Conservation (phyloP, 2,329 filamentous ascomycete species). For the Aspergillus novoparasiticus region DNA sequence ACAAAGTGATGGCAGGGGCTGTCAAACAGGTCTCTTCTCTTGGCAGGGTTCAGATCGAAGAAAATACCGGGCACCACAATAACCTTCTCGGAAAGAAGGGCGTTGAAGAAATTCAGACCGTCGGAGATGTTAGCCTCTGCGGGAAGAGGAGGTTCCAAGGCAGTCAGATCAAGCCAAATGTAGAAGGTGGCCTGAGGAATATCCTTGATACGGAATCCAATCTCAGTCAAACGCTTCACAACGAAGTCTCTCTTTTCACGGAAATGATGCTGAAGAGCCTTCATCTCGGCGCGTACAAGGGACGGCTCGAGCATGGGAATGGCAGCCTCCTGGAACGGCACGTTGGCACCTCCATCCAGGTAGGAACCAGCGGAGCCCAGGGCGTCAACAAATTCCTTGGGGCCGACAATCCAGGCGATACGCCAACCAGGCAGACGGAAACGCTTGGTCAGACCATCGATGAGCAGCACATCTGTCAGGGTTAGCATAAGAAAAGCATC, state of each 20-base stretch:
- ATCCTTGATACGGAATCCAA: slow-evolving; percentile 84
- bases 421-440: slow-evolving; percentile 96
- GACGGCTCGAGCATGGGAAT: slow-evolving; percentile 88
- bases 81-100: slow-evolving; percentile 88
- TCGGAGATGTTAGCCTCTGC: slow-evolving; percentile 73
- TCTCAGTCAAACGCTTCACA: slow-evolving; percentile 73
- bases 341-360: slow-evolving; percentile 91
- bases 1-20: slow-evolving; percentile 93
- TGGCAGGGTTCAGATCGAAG: slow-evolving; percentile 92
- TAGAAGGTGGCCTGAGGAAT: slow-evolving; percentile 94
- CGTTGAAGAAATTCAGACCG: slow-evolving; percentile 95
- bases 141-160: slow-evolving; percentile 57
- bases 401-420: slow-evolving; percentile 93
- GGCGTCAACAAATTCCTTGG: slow-evolving; percentile 93
- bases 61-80: slow-evolving; percentile 98
- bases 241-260: slow-evolving; percentile 91
- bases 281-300: slow-evolving; percentile 83
- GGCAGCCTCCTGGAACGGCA: slow-evolving; percentile 92
- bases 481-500: slow-evolving; percentile 12
- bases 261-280: slow-evolving; percentile 86
- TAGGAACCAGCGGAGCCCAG: slow-evolving; percentile 92
- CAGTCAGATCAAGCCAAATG: slow-evolving; percentile 70
- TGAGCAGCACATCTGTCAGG: slow-evolving; percentile 75
- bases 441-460: slow-evolving; percentile 94
- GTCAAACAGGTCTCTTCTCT: slow-evolving; percentile 88